A percentile compares a stretch with the other conserved stretches of the same genome.
Conservation (phyloP, 31 red algal genomes). For the Porphyra umbilicalis region DNA sequence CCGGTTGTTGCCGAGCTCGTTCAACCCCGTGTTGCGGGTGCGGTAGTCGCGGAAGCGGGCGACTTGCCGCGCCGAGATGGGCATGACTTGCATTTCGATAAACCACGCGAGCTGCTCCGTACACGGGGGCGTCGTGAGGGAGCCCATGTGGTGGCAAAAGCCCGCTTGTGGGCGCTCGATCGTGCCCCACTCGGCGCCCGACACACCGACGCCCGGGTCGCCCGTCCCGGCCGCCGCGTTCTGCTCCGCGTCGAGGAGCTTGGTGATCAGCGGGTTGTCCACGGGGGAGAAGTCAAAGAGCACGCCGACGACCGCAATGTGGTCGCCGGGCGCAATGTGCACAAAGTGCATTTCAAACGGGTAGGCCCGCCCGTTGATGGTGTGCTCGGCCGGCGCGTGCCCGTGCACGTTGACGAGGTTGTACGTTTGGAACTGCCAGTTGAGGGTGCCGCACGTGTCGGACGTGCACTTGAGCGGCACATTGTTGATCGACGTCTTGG, state of each 20-base stretch:
- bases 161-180: constrained; percentile 35
- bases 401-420: constrained; percentile 41
- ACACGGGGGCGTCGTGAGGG: constrained; percentile 64
- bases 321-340: constrained; percentile 21
- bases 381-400: constrained; percentile 47
- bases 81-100: constrained; percentile 20
- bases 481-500: constrained; percentile 15
- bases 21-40: neutral
- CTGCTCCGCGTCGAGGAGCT: neutral
- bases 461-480: constrained; percentile 33
- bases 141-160: constrained; percentile 44
- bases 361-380: constrained; percentile 12
- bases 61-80: constrained; percentile 34
- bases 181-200: neutral
- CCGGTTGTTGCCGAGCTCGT: constrained; percentile 31
- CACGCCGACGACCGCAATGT: constrained; percentile 44
- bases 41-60: constrained; percentile 16
- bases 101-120: constrained; percentile 58
- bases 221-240: neutral
- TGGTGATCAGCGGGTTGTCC: neutral
- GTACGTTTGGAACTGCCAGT: constrained; percentile 10
- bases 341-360: constrained; percentile 43
- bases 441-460: constrained; percentile 19
- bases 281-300: constrained; percentile 23
- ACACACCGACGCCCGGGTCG: neutral